Evolutionary conservation across 2,329 filamentous ascomycete species (phyloP).

Genomic region (Xylariales sp.): DNA sequence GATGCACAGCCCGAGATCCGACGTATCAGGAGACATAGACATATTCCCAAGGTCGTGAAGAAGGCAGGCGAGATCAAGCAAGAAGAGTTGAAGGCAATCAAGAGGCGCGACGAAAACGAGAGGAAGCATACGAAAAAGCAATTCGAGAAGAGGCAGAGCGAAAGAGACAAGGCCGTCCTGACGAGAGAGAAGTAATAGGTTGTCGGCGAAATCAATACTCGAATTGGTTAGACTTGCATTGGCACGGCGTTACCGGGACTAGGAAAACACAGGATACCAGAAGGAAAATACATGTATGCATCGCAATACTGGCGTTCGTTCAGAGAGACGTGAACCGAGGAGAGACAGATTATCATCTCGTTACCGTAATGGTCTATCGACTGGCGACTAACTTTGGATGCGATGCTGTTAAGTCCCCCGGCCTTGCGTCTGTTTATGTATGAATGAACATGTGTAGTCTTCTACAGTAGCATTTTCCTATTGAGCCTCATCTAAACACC

Average conservation of each 20-base stretch:
- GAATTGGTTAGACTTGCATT: conserved; percentile 39
- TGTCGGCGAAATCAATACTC: conserved; percentile 8
- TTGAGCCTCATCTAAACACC: conserved; percentile 31
- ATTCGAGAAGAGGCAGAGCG: conserved; percentile 75
- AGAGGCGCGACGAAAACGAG: conserved; percentile 93
- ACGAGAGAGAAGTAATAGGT: conserved; percentile 65
- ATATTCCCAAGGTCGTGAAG: conserved; percentile 92
- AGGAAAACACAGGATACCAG: conserved; percentile 43
- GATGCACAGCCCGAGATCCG: conserved; percentile 77
- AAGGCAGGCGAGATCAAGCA: conserved; percentile 95
- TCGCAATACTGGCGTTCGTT: conserved; percentile 31
- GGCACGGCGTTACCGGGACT: conserved; percentile 42
- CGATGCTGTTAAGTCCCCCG: neutral
- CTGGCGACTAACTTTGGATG: neutral
- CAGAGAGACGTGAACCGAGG: neutral
- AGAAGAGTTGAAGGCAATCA: conserved; percentile 87
- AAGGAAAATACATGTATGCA: conserved; percentile 27
- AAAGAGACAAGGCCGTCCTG: conserved; percentile 94
- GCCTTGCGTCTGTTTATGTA: neutral
- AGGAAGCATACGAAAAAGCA: conserved; percentile 90
- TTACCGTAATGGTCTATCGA: neutral
- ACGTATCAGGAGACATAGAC: conserved; percentile 89
- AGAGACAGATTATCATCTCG: neutral
- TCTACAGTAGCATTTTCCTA: conserved; percentile 24
- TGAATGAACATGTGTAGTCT: conserved; percentile 22